A percentile compares a stretch with the other conserved stretches of the same genome.
Evolutionary conservation across 495 filamentous ascomycete species (phyloP).

Genomic region (Hypoxylon trugodes): DNA sequence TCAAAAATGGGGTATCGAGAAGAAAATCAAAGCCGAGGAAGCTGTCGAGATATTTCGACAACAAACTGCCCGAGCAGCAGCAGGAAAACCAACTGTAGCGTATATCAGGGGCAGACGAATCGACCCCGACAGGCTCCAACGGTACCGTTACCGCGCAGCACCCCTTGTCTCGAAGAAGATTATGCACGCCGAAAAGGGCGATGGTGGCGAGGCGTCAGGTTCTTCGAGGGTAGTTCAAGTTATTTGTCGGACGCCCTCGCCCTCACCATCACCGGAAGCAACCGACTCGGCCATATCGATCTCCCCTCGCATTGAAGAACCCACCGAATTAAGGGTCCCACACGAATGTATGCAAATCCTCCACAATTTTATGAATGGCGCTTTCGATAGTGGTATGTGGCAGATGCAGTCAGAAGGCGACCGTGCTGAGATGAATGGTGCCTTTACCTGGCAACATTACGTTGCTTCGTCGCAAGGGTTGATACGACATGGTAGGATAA

Average conservation of each 20-base stretch:
- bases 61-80: conserved; percentile 44
- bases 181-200: conserved; percentile 36
- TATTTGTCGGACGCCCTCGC: conserved; percentile 47
- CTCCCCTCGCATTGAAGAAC: conserved; percentile 41
- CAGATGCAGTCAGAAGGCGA: conserved; percentile 27
- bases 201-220: neutral
- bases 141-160: conserved; percentile 46
- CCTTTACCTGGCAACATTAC: conserved; percentile 43
- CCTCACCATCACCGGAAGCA: conserved; percentile 28
- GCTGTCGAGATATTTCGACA: conserved; percentile 48
- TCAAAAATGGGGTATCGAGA: conserved; percentile 55
- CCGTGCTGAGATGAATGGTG: conserved; percentile 35
- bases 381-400: conserved; percentile 44
- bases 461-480: conserved; percentile 41
- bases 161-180: conserved; percentile 40
- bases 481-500: conserved; percentile 32
- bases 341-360: conserved; percentile 47
- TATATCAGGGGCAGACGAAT: conserved; percentile 47
- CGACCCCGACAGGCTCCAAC: conserved; percentile 46
- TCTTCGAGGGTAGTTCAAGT: conserved; percentile 35
- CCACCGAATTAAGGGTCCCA: conserved; percentile 38
- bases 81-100: conserved; percentile 45
- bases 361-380: conserved; percentile 43
- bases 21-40: conserved; percentile 53
- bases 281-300: conserved; percentile 33